Conservation (phyloP, 2,329 filamentous ascomycete genomes). For the Kalmusia sp. region DNA sequence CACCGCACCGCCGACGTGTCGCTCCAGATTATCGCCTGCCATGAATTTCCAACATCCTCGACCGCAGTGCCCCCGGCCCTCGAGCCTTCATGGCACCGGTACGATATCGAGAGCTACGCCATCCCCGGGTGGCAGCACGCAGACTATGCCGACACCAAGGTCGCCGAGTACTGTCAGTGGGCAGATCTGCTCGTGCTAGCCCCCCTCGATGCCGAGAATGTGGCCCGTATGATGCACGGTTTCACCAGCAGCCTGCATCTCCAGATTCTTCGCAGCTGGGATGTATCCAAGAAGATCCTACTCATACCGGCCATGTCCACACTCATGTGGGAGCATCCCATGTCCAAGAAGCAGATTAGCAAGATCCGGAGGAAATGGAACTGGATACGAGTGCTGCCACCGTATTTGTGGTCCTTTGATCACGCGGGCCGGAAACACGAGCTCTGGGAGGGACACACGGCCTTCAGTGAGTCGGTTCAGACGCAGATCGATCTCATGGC, state of each 20-base stretch:
- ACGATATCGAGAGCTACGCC: conserved; percentile 26
- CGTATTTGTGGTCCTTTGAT: conserved; percentile 83
- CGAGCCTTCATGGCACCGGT: conserved; percentile 40
- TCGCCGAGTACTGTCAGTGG: conserved; percentile 81
- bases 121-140: conserved; percentile 31
- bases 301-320: conserved; percentile 89
- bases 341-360: conserved; percentile 85
- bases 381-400: conserved; percentile 82
- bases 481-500: conserved; percentile 79
- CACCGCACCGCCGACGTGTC: conserved; percentile 72
- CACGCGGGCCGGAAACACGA: conserved; percentile 56
- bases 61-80: conserved; percentile 31
- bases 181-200: conserved; percentile 85
- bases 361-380: conserved; percentile 85
- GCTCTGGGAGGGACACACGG: conserved; percentile 68
- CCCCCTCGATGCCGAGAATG: conserved; percentile 82
- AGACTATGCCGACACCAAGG: conserved; percentile 54
- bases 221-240: conserved; percentile 88
- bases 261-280: conserved; percentile 84
- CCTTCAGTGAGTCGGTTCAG: conserved; percentile 76
- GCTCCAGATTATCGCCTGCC: conserved; percentile 39
- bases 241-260: conserved; percentile 81
- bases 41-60: conserved; percentile 30
- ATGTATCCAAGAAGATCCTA: conserved; percentile 82
- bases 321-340: conserved; percentile 88